A percentile compares a stretch with the other conserved stretches of the same genome.
Conservation (phyloP, 768 basidiomycete genomes). For the Pulveroboletus ravenelii region DNA sequence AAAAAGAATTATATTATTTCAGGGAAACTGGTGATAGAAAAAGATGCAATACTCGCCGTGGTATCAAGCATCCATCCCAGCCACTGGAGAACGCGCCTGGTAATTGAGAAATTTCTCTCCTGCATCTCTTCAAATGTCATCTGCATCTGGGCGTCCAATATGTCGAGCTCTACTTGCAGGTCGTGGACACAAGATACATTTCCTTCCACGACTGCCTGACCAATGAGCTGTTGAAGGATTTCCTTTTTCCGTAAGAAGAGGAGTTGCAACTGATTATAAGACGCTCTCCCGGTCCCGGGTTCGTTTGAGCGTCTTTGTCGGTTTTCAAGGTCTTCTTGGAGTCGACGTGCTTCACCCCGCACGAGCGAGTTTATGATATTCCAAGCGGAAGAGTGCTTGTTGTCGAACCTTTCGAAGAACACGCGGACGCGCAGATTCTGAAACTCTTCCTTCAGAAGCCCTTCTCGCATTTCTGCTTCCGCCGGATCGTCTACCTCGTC, state of each 20-base stretch:
- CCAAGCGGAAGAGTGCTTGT: background rate
- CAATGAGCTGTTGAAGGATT: background rate
- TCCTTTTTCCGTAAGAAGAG: conserved; percentile 1
- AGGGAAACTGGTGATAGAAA: no score
- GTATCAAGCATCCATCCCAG: background rate
- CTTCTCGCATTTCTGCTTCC: conserved; percentile 1
- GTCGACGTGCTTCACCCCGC: background rate
- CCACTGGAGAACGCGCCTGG: conserved; percentile 3
- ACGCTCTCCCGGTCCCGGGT: background rate
- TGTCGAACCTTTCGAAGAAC: conserved; percentile 6
- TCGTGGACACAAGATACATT: background rate
- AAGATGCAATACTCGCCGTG: background rate
- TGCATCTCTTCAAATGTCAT: background rate
- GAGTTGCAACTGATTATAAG: background rate
- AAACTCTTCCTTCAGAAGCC: background rate
- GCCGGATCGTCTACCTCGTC: background rate
- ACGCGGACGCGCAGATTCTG: background rate
- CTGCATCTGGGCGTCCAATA: background rate
- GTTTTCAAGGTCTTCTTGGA: conserved; percentile 2
- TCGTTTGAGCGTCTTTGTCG: background rate
- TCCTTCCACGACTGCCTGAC: background rate
- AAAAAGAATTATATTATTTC: no score
- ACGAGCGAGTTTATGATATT: background rate
- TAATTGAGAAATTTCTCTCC: background rate
- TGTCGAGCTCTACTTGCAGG: conserved; percentile 1